phyloP scores from a whole-genome alignment of 2,329 filamentous ascomycete species.

The Colletotrichum euphorbiae region DNA sequence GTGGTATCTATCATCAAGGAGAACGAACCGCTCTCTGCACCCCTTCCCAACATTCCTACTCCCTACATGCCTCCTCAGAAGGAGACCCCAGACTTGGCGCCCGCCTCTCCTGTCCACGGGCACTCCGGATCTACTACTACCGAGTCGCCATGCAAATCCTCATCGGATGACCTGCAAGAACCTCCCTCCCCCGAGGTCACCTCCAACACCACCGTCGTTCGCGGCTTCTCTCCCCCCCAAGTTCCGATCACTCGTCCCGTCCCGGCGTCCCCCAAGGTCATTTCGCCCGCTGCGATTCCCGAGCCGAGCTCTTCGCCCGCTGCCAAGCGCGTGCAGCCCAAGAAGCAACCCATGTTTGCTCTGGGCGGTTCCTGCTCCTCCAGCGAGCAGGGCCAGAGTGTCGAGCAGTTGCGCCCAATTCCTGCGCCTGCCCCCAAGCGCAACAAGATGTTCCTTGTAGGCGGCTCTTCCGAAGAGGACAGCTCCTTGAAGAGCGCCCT shows the following conservation, averaged over 20 bases:
- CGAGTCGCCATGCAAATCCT: slow-evolving; percentile 68
- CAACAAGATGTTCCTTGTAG: slow-evolving; percentile 64
- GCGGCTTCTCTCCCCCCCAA: slow-evolving; percentile 85
- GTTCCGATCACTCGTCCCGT: slow-evolving; percentile 62
- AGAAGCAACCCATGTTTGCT: slow-evolving; percentile 74
- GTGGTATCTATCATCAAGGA: slow-evolving; percentile 93
- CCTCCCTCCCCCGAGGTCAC: slow-evolving; percentile 60
- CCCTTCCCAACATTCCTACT: slow-evolving; percentile 58
- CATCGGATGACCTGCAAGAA: slow-evolving; percentile 63
- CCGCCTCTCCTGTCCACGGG: slow-evolving; percentile 49
- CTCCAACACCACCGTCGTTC: slow-evolving; percentile 75
- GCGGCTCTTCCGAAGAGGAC: slow-evolving; percentile 78
- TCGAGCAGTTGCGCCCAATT: slow-evolving; percentile 56
- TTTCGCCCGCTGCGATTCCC: slow-evolving; percentile 69
- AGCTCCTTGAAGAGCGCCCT: slow-evolving; percentile 74
- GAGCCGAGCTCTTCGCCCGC: slow-evolving; percentile 68
- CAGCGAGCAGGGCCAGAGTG: slow-evolving; percentile 62
- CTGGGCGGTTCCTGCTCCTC: slow-evolving; percentile 88
- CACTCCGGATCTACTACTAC: slow-evolving; percentile 59
- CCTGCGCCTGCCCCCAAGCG: slow-evolving; percentile 47
- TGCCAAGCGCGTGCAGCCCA: slow-evolving; percentile 75
- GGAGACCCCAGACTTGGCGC: slow-evolving; percentile 51
- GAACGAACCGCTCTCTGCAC: slow-evolving; percentile 73
- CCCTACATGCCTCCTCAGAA: slow-evolving; percentile 57
- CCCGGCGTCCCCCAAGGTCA: slow-evolving; percentile 61